Evolutionary conservation across 345 rosid genomes (phyloP).

Genomic region (Hypericum androsaemum): DNA sequence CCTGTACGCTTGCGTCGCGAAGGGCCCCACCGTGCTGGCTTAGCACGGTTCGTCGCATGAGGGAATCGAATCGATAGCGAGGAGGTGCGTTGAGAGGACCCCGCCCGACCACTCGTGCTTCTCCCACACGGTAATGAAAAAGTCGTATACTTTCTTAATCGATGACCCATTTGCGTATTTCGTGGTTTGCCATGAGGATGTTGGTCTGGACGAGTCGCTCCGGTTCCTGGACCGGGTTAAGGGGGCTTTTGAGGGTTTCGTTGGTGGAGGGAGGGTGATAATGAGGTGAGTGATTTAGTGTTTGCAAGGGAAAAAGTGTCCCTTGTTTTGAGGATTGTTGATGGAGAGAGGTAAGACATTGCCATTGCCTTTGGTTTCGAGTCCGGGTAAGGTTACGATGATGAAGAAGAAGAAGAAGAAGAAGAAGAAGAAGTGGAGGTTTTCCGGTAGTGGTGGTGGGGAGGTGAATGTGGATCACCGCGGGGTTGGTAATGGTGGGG

Average conservation of each 20-base stretch:
- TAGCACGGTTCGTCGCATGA: conserved; percentile 38
- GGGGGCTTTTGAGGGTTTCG: conserved; percentile 32
- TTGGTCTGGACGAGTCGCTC: conserved; percentile 37
- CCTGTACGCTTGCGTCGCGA: conserved; percentile 60
- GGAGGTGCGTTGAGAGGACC: conserved; percentile 48
- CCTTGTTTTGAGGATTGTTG: conserved; percentile 39
- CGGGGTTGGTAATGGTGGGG: conserved; percentile 21
- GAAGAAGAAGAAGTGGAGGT: conserved; percentile 43
- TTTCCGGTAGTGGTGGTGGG: conserved; percentile 9
- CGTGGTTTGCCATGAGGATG: conserved; percentile 34
- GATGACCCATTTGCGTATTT: conserved; percentile 35
- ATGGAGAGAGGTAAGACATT: conserved; percentile 28
- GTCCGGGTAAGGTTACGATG: conserved; percentile 41
- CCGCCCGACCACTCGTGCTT: conserved; percentile 67
- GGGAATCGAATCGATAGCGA: conserved; percentile 44
- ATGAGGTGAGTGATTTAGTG: conserved; percentile 24
- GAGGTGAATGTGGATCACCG: conserved; percentile 23
- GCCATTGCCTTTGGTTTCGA: conserved; percentile 42
- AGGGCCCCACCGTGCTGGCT: conserved; percentile 46
- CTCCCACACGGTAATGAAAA: conserved; percentile 43
- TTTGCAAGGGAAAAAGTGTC: conserved; percentile 46
- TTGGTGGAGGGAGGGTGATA: conserved; percentile 20
- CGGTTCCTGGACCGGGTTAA: conserved; percentile 51
- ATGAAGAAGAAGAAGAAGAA: conserved; percentile 59
- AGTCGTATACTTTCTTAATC: too few relatives aligned